Evolutionary conservation across 2,329 filamentous ascomycete species (phyloP).

Genomic region (Coccinonectria pachysandricola): DNA sequence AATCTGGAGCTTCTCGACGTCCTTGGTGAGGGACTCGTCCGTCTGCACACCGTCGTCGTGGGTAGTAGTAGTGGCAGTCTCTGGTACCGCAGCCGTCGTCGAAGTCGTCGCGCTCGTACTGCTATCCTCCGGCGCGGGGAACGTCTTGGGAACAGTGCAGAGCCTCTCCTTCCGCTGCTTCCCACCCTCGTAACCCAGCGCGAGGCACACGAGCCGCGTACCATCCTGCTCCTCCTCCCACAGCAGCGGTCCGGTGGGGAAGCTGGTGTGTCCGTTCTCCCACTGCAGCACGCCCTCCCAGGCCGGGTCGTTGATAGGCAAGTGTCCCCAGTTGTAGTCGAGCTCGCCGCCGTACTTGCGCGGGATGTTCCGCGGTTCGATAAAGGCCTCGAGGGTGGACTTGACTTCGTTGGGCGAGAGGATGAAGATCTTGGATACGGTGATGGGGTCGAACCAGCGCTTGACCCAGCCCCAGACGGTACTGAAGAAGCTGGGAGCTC

Average conservation of each 20-base stretch:
- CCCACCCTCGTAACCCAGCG: conserved; percentile 38
- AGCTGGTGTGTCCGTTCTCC: conserved; percentile 40
- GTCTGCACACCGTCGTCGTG: conserved; percentile 19
- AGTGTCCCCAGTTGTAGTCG: conserved; percentile 69
- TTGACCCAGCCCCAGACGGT: conserved; percentile 95
- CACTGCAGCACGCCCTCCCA: conserved; percentile 41
- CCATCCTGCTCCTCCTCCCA: conserved; percentile 41
- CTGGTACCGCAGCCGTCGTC: no score
- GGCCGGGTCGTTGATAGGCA: conserved; percentile 59
- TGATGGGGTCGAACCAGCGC: conserved; percentile 90
- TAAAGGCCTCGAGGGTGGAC: conserved; percentile 67
- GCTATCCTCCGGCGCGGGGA: conserved; percentile 3
- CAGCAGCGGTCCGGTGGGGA: conserved; percentile 46
- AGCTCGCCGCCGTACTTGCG: conserved; percentile 82
- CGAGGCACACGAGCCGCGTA: conserved; percentile 40
- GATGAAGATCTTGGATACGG: conserved; percentile 93
- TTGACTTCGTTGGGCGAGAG: conserved; percentile 63
- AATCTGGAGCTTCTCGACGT: conserved; percentile 24
- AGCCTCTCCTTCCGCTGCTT: conserved; percentile 36
- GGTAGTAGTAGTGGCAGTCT: no score
- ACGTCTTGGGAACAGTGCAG: conserved; percentile 40
- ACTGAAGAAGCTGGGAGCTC: conserved; percentile 81
- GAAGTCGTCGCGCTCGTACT: no score
- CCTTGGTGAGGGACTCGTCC: conserved; percentile 18
- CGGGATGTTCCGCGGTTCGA: conserved; percentile 74